Evolutionary conservation across 495 filamentous ascomycete genomes (phyloP).

Genomic region (Penicillium chermesinum): DNA sequence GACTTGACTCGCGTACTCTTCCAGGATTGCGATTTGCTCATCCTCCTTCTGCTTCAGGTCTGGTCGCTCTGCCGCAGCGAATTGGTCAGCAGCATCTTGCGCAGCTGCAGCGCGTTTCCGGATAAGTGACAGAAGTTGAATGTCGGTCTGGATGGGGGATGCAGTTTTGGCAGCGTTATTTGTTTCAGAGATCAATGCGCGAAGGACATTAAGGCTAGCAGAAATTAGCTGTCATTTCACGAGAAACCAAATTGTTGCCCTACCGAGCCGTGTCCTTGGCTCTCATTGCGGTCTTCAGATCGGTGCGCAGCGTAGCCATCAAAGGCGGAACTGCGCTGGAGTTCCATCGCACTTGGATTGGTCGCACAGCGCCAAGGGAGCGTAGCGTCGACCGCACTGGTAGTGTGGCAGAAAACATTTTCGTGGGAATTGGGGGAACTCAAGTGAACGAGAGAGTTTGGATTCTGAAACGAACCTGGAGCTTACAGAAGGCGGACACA

Average conservation of each 20-base stretch:
- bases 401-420: not conserved
- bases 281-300: conserved; percentile 59
- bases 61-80: conserved; percentile 42
- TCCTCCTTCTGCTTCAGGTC: conserved; percentile 58
- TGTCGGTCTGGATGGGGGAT: conserved; percentile 53
- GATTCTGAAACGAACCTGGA: not conserved
- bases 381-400: not conserved
- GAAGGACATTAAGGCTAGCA: conserved; percentile 51
- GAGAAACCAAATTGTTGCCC: not conserved
- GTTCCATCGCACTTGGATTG: conserved; percentile 34
- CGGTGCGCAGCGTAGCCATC: conserved; percentile 48
- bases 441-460: not conserved
- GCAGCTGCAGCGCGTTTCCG: conserved; percentile 47
- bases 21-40: conserved; percentile 47
- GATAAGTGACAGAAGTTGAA: conserved; percentile 54
- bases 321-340: conserved; percentile 43
- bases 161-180: conserved; percentile 58
- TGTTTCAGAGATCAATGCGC: conserved; percentile 55
- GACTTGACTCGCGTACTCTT: conserved; percentile 53
- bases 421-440: not conserved
- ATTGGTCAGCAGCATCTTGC: conserved; percentile 48
- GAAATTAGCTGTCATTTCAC: not conserved
- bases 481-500: conserved; percentile 20
- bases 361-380: conserved; percentile 13
- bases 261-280: conserved; percentile 54